Percentiles rank a stretch among this genome's conserved stretches.
phyloP scores from a whole-genome alignment of 106 monocot species.

The Acanthochlamys bracteata region DNA sequence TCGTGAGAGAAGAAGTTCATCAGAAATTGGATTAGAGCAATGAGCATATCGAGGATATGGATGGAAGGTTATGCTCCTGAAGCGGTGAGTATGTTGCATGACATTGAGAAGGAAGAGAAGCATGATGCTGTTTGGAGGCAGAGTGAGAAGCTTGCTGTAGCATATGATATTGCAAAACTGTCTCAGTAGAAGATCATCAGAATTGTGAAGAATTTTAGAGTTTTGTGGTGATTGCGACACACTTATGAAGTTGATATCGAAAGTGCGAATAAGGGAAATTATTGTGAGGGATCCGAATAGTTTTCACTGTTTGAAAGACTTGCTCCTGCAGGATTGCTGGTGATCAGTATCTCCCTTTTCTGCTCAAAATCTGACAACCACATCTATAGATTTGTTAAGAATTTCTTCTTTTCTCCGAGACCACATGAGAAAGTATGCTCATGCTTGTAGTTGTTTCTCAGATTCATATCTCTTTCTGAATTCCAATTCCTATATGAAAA shows the following conservation, averaged over 20 bases:
- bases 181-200: constrained; percentile 24
- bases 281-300: constrained; percentile 55
- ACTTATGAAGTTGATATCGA: constrained; percentile 60
- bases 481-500: no score
- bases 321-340: constrained; percentile 66
- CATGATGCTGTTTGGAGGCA: constrained; percentile 29
- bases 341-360: constrained; percentile 11
- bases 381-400: no score
- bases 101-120: constrained; percentile 59
- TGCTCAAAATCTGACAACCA: no score
- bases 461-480: no score
- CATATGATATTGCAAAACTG: constrained; percentile 35
- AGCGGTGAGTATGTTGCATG: constrained; percentile 34
- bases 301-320: constrained; percentile 40
- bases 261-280: constrained; percentile 37
- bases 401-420: no score
- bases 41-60: constrained; percentile 30
- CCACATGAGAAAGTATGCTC: no score
- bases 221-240: constrained; percentile 49
- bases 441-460: no score
- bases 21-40: constrained; percentile 27
- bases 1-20: constrained; percentile 21
- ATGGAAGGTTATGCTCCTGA: constrained; percentile 34
- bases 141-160: constrained; percentile 70
- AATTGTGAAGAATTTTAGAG: constrained; percentile 48